These are phyloP conservation scores for Apophysomyces elegans DNA, from an alignment of 371 early-diverging fungal genomes.

Conservation along the genomic window DNA sequence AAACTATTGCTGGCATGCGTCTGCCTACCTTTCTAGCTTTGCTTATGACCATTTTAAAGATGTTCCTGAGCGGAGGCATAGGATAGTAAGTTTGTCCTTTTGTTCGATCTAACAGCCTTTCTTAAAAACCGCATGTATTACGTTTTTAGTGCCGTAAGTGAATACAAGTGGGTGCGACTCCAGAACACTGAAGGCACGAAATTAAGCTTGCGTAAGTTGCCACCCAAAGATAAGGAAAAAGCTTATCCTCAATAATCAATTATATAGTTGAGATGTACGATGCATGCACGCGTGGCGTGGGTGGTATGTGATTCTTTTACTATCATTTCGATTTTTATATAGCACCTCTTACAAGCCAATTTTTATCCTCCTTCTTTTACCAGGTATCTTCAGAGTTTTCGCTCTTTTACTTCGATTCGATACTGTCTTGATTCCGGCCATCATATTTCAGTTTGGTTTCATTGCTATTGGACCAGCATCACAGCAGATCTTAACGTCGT, in stretches of 20 bases:
- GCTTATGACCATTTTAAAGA: not conserved
- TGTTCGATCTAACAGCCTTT: not conserved
- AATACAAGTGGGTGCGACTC: constrained; percentile 25
- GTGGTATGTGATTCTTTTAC: not conserved
- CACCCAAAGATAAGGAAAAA: not conserved
- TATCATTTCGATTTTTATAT: too few relatives aligned
- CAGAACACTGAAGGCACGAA: constrained; percentile 16
- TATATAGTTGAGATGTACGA: constrained; percentile 19
- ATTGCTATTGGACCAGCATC: constrained; percentile 24
- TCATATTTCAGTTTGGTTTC: constrained; percentile 17
- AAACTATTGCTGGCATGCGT: not conserved
- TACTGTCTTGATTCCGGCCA: constrained; percentile 12
- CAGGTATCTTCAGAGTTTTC: constrained; percentile 10
- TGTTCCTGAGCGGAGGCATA: not conserved
- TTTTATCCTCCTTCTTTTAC: not conserved
- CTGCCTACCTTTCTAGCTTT: not conserved
- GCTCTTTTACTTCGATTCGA: constrained; percentile 16
- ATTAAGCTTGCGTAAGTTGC: constrained; percentile 13
- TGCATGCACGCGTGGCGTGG: constrained; percentile 21
- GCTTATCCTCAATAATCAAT: not conserved
- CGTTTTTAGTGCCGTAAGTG: constrained; percentile 20
- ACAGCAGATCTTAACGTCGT: constrained; percentile 13
- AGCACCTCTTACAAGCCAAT: not conserved
- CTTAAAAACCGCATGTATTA: not conserved
- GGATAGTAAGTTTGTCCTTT: not conserved